Evolutionary conservation across 1,284 basidiomycete genomes (phyloP), one percentile per base, ranked within the genome.

Genomic region (Coniferiporia weirii): DNA sequence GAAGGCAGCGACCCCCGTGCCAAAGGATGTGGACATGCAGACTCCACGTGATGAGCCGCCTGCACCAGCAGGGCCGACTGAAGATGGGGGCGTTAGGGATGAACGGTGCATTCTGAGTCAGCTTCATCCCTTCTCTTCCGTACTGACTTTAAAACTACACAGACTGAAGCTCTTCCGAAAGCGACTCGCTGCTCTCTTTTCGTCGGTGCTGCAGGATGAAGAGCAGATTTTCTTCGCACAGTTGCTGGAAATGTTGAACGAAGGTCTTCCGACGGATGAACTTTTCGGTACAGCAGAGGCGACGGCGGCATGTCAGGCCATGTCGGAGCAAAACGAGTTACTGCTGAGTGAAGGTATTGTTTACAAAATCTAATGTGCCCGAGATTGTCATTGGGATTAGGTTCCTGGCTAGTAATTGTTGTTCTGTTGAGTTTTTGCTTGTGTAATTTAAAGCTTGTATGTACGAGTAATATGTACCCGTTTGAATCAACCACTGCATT

Each of bases 271-370:
- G 15, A 81, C 82, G 1, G 81, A 82, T 43, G 78, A 80, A 19
- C 74, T 94, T 50, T 98, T 94, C 70, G 87, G 89, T 8, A 87
- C 84, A 0, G 79, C 79, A 20, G 95, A 98, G 72, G 95, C 91
- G 6, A 84, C 80, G 19, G 77, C 79, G 60, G 87, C 89, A 48
- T 87, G 90, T 59, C 77, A 84, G 63, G 73, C 76, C 50, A 98
- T 98, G 95, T 80, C 84, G 54, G 85, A 90, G 46, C 80, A 79
- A 22, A 91, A 95, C 66, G 88, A 95, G 72, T 76, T 98, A 65
- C 94, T 98, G 92, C 81, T 93, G 66, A 86, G 85, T 61, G 91
- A 90, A 46, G 89, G 85, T 27, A 82, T 88, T 56, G 80, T 94
- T 57, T 91, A 89, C 71, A 87, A 83, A 68, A 81, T 89, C 54